Conservation (phyloP, 768 basidiomycete genomes). For the Artomyces pyxidatus region DNA sequence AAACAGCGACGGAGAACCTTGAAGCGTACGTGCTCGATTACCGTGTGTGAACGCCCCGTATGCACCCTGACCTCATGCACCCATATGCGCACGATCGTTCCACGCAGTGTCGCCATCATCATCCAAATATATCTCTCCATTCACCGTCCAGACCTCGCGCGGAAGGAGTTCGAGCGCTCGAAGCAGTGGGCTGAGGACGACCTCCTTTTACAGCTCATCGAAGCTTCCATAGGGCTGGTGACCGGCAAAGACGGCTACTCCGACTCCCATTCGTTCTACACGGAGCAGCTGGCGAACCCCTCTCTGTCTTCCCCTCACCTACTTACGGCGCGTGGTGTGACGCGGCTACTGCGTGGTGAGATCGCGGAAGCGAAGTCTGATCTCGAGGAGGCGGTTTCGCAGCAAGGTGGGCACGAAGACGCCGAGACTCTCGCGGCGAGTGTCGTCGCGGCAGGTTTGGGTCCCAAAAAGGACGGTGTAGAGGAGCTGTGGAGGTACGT, state of each 20-base stretch:
- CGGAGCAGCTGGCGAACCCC: slow-evolving; percentile 77
- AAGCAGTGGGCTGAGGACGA: slow-evolving; percentile 87
- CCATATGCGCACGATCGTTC: slow-evolving; percentile 8
- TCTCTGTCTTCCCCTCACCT: slow-evolving; percentile 67
- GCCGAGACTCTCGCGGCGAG: slow-evolving; percentile 62
- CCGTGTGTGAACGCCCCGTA: not conserved
- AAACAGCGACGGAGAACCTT: slow-evolving; percentile 62
- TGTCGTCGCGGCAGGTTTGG: slow-evolving; percentile 56
- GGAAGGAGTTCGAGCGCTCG: slow-evolving; percentile 75
- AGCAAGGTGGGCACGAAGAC: slow-evolving; percentile 41
- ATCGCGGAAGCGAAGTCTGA: slow-evolving; percentile 71
- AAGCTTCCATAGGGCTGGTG: slow-evolving; percentile 71
- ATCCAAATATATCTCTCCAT: slow-evolving; percentile 90
- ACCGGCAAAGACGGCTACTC: slow-evolving; percentile 66
- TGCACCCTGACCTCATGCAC: not conserved
- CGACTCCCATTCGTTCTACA: slow-evolving; percentile 56
- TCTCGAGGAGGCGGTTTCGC: slow-evolving; percentile 63
- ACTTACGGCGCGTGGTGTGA: slow-evolving; percentile 72
- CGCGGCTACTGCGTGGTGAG: slow-evolving; percentile 71
- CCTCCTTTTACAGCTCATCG: slow-evolving; percentile 81
- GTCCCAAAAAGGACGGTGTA: slow-evolving; percentile 48
- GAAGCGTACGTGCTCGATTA: slow-evolving; percentile 65
- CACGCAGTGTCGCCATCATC: slow-evolving; percentile 63
- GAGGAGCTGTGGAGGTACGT: slow-evolving; percentile 67
- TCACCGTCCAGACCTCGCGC: slow-evolving; percentile 78